A percentile compares a stretch with the other conserved stretches of the same genome.
Conservation (phyloP, 2,329 filamentous ascomycete genomes). For the Rhytidhysteron rufulum region DNA sequence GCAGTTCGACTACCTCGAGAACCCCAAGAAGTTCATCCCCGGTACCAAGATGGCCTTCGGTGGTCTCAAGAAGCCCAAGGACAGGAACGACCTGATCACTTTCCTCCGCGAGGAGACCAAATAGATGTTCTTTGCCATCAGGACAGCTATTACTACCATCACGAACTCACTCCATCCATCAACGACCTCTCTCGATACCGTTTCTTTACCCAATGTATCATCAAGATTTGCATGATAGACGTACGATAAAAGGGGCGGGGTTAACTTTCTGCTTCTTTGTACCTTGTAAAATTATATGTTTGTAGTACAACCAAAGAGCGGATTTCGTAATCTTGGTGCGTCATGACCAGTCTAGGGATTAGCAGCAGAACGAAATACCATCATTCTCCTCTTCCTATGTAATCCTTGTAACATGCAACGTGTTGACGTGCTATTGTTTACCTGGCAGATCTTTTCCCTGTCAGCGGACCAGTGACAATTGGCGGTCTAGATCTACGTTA, state of each 20-base stretch:
- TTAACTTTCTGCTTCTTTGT: constrained; percentile 17
- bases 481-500: too few species aligned
- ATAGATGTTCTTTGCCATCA: constrained; percentile 49
- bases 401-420: too few species aligned
- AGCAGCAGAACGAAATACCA: constrained; percentile 29
- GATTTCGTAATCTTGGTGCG: constrained; percentile 27
- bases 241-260: constrained; percentile 30
- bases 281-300: constrained; percentile 30
- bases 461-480: too few species aligned
- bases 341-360: constrained; percentile 32
- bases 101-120: constrained; percentile 67
- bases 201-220: constrained; percentile 29
- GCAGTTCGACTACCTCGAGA: constrained; percentile 97
- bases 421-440: too few species aligned
- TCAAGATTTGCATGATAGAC: constrained; percentile 33
- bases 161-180: constrained; percentile 1
- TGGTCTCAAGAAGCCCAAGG: constrained; percentile 99
- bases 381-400: constrained; percentile 29
- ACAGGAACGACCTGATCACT: constrained; percentile 97
- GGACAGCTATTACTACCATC: constrained; percentile 9
- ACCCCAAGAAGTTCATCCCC: constrained; percentile 99
- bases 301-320: constrained; percentile 30
- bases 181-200: constrained; percentile 3
- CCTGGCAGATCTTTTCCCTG: too few species aligned
- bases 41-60: constrained; percentile 99